Evolutionary conservation across 179 eudicot species (phyloP).

Genomic region (Nepenthes alata): DNA sequence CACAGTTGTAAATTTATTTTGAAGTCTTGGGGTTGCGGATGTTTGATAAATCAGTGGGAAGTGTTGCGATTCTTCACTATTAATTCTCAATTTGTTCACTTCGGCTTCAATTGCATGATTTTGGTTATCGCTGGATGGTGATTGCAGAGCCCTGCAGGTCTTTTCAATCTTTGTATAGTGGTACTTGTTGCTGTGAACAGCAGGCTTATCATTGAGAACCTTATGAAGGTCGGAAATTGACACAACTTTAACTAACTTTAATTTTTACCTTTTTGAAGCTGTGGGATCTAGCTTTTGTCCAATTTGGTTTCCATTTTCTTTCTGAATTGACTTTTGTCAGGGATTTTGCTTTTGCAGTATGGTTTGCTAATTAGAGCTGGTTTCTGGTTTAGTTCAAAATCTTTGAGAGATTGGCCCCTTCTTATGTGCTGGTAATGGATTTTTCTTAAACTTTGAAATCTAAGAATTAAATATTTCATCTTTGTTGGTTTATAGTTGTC

Average conservation of each 20-base stretch:
- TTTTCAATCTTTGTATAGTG: constrained; percentile 93
- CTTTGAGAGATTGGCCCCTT: constrained; percentile 94
- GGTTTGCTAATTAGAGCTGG: constrained; percentile 78
- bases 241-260: background rate
- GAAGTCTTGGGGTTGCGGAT: no score
- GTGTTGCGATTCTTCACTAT: background rate
- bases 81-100: background rate
- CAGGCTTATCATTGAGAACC: constrained; percentile 92
- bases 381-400: constrained; percentile 88
- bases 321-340: constrained; percentile 2
- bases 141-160: constrained; percentile 96
- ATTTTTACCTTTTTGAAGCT: background rate
- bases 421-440: constrained; percentile 82
- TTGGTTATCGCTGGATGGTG: constrained; percentile 5
- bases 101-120: background rate
- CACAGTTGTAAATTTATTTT: no score
- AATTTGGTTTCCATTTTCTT: background rate
- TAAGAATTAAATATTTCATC: background rate
- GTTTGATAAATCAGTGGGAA: no score
- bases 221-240: constrained; percentile 66
- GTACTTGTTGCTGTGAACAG: constrained; percentile 93
- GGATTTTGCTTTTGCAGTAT: constrained; percentile 47
- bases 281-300: background rate
- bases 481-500: constrained; percentile 4
- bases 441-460: background rate